phyloP scores from a whole-genome alignment of 768 basidiomycete species.

The Pisolithus sp. region DNA sequence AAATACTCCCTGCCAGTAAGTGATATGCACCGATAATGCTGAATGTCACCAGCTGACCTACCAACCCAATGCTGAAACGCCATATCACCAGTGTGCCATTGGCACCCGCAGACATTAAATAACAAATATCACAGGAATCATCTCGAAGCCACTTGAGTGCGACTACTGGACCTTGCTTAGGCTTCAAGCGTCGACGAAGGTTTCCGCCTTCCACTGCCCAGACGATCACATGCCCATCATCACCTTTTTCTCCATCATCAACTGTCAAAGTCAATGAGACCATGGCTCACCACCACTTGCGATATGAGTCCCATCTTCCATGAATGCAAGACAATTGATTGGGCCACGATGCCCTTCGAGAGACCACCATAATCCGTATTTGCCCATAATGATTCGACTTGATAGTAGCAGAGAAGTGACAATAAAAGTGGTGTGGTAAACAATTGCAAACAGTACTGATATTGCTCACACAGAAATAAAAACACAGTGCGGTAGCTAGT shows the following conservation, averaged over 20 bases:
- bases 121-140: not conserved
- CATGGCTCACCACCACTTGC: not conserved
- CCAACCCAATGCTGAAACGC: not conserved
- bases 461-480: too few species aligned
- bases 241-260: not conserved
- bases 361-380: not conserved
- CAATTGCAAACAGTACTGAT: too few species aligned
- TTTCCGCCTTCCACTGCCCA: not conserved
- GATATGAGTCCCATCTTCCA: not conserved
- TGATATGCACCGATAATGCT: not conserved
- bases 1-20: not conserved
- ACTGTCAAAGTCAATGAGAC: not conserved
- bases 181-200: not conserved
- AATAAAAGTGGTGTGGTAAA: too few species aligned
- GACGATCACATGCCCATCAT: not conserved
- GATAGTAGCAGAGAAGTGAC: too few species aligned
- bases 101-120: not conserved
- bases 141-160: not conserved
- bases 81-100: conserved; percentile 2
- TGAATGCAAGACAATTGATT: not conserved
- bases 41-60: not conserved
- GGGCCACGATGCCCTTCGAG: not conserved
- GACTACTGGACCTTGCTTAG: conserved; percentile 3
- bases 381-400: not conserved
- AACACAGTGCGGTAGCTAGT: too few species aligned